phyloP scores from a whole-genome alignment of 2,329 filamentous ascomycete species.

The Xylariaceae sp. region DNA sequence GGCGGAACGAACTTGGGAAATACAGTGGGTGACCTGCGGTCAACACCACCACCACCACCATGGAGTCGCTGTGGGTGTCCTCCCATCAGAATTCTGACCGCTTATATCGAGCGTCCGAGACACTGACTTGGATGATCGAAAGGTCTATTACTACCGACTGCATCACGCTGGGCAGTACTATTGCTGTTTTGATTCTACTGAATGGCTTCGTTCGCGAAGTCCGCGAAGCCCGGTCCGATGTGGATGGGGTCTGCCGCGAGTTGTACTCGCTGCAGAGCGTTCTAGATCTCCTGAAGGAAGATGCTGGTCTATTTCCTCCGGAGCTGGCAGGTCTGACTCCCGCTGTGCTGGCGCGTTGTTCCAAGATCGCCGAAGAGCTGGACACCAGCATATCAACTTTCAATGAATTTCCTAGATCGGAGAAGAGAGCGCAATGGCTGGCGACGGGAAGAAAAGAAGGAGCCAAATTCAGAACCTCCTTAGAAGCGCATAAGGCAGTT shows the following conservation, averaged over 20 bases:
- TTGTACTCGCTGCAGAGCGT: constrained; percentile 45
- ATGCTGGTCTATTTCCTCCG: constrained; percentile 41
- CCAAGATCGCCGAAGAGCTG: constrained; percentile 41
- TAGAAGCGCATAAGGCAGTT: constrained; percentile 44
- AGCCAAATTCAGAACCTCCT: constrained; percentile 35
- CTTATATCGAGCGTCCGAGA: constrained; percentile 27
- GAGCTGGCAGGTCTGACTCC: constrained; percentile 42
- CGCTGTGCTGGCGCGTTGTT: constrained; percentile 40
- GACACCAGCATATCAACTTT: constrained; percentile 39
- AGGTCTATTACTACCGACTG: constrained; percentile 45
- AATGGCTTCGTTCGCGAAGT: constrained; percentile 44
- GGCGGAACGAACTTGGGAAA: constrained; percentile 14
- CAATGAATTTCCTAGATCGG: constrained; percentile 38
- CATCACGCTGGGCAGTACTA: constrained; percentile 40
- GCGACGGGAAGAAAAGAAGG: constrained; percentile 38
- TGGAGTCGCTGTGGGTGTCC: constrained; percentile 34
- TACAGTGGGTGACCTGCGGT: constrained; percentile 22
- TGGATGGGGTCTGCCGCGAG: constrained; percentile 45
- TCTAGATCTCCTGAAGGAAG: constrained; percentile 43
- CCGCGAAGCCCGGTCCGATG: constrained; percentile 44
- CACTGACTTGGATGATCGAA: constrained; percentile 31
- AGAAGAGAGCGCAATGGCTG: constrained; percentile 44
- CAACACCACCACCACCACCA: constrained; percentile 29
- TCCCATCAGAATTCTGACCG: constrained; percentile 17
- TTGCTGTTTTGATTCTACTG: constrained; percentile 38